phyloP scores from a whole-genome alignment of 805 yeast species.

The Sungouiozyma ichnusensis region DNA sequence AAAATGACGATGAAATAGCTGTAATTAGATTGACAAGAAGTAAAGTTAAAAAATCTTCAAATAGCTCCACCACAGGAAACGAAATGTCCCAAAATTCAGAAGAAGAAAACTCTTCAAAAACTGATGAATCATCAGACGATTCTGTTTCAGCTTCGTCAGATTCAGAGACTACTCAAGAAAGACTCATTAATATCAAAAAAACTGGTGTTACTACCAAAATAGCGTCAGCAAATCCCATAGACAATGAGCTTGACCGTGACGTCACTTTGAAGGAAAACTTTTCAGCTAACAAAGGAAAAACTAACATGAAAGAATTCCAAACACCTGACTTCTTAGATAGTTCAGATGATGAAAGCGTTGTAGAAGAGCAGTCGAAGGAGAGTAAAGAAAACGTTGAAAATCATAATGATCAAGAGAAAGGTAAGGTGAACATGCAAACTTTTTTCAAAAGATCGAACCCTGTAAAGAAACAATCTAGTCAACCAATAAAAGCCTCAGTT shows the following conservation, averaged over 20 bases:
- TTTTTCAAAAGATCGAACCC: neutral
- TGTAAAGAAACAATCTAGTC: constrained; percentile 3
- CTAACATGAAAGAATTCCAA: neutral
- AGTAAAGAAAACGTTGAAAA: neutral
- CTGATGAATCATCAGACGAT: neutral
- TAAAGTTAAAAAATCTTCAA: neutral
- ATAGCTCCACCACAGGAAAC: neutral
- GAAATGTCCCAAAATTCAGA: neutral
- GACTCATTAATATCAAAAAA: neutral
- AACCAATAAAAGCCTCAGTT: constrained; percentile 1
- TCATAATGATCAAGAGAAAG: neutral
- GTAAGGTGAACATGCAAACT: neutral
- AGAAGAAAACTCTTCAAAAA: neutral
- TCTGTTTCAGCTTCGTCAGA: neutral
- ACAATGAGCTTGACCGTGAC: neutral
- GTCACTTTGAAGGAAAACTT: neutral
- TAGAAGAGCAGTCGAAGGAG: neutral
- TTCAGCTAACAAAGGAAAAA: neutral
- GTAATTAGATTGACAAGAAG: neutral
- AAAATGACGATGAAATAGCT: neutral
- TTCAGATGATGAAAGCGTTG: constrained; percentile 2
- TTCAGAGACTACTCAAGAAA: neutral
- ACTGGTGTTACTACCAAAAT: neutral
- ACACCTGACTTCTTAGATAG: constrained; percentile 4
- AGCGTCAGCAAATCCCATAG: neutral